These are phyloP conservation scores for Solanum arcanum DNA, from an alignment of 257 asterid species.

Conservation along the genomic window DNA sequence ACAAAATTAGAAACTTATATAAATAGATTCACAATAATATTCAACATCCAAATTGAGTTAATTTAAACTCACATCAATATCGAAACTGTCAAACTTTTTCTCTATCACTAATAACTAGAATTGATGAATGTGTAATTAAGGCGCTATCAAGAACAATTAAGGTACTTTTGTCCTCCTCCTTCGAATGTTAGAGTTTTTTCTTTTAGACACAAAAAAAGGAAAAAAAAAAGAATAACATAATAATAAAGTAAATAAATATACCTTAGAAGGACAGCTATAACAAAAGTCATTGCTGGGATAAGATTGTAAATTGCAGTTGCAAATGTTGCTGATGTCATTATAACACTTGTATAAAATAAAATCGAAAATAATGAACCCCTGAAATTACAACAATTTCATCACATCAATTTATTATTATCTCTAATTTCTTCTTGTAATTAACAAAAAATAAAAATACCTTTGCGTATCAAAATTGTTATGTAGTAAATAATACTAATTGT, in stretches of 20 bases:
- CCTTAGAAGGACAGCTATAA: slow-evolving; percentile 7
- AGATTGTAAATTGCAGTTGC: slow-evolving; percentile 15
- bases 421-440: background rate
- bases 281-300: slow-evolving; percentile 11
- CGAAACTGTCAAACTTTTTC: background rate
- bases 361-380: slow-evolving; percentile 14
- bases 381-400: background rate
- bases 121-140: background rate
- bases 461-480: too few relatives aligned
- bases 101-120: background rate
- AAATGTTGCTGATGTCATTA: slow-evolving; percentile 10
- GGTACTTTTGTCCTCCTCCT: background rate
- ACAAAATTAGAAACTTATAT: background rate
- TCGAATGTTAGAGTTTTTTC: background rate
- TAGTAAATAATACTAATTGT: too few relatives aligned
- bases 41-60: too few relatives aligned
- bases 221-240: background rate
- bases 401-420: background rate
- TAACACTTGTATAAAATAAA: slow-evolving; percentile 7
- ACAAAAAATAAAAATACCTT: background rate
- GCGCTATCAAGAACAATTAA: background rate
- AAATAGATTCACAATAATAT: too few relatives aligned
- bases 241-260: background rate
- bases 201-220: background rate
- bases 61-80: too few relatives aligned